Evolutionary conservation across 768 basidiomycete genomes (phyloP).

Genomic region (Kwoniella europaea): DNA sequence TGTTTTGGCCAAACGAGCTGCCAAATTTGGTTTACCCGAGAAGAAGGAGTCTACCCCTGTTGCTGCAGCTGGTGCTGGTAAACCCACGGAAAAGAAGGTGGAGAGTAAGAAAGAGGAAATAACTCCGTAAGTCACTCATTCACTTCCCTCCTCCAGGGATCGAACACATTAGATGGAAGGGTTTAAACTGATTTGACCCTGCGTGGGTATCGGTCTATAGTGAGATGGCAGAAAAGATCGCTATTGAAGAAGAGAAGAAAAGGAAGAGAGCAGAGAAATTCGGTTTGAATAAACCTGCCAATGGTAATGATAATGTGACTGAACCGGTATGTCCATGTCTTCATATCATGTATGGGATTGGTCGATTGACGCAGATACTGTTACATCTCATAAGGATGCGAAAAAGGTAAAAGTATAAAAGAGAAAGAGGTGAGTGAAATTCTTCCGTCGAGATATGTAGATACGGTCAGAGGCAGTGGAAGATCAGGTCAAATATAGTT

Average conservation of each 20-base stretch:
- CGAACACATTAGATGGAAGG: not conserved
- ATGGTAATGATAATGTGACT: not conserved
- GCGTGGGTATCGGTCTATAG: slow-evolving; percentile 20
- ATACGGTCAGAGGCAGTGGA: too few species aligned
- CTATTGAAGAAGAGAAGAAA: slow-evolving; percentile 56
- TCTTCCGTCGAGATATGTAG: not conserved
- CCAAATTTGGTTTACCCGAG: slow-evolving; percentile 50
- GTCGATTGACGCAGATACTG: not conserved
- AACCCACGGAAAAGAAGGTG: not conserved
- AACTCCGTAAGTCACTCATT: slow-evolving; percentile 35
- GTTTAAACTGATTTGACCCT: slow-evolving; percentile 21
- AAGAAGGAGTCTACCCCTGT: slow-evolving; percentile 32
- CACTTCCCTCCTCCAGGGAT: too few species aligned
- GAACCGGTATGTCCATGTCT: slow-evolving; percentile 30
- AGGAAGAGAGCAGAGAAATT: slow-evolving; percentile 54
- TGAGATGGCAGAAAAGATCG: slow-evolving; percentile 47
- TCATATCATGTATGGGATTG: not conserved
- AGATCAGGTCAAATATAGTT: too few species aligned
- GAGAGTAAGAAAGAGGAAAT: slow-evolving; percentile 32
- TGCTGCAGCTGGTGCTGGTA: not conserved
- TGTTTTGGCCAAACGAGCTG: slow-evolving; percentile 45
- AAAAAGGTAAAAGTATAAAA: slow-evolving; percentile 46
- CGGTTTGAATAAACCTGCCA: slow-evolving; percentile 30
- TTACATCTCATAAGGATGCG: slow-evolving; percentile 26
- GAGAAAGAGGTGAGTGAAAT: slow-evolving; percentile 32